Percentiles rank a stretch among this genome's conserved stretches.
Conservation (phyloP, 2,329 filamentous ascomycete species). For the Pseudogymnoascus sp. region DNA sequence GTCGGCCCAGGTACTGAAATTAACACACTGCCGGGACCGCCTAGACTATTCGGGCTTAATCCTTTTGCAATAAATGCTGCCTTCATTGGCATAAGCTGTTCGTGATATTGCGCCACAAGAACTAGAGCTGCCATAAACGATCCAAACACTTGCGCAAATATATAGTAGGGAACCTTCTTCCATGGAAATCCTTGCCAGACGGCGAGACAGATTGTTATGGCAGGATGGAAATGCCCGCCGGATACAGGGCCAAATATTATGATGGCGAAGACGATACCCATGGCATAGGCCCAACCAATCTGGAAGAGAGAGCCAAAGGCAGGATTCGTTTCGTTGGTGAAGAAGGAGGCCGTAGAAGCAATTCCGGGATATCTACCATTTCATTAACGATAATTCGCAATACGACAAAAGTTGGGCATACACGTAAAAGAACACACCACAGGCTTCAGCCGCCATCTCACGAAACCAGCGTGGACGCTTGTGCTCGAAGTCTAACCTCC, state of each 20-base stretch:
- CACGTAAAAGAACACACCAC: constrained; percentile 50
- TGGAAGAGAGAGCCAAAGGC: constrained; percentile 45
- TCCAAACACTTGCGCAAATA: constrained; percentile 48
- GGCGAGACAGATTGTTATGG: constrained; percentile 38
- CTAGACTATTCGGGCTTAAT: constrained; percentile 34
- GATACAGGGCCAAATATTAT: constrained; percentile 46
- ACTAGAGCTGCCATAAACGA: constrained; percentile 47
- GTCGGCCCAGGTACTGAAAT: constrained; percentile 43
- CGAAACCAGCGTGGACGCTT: constrained; percentile 43
- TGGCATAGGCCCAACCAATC: constrained; percentile 46
- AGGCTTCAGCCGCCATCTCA: constrained; percentile 48
- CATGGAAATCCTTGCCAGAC: constrained; percentile 52
- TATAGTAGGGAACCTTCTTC: constrained; percentile 49
- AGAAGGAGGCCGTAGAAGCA: constrained; percentile 44
- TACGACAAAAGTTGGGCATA: constrained; percentile 17
- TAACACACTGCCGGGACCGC: constrained; percentile 46
- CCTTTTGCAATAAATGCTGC: constrained; percentile 26
- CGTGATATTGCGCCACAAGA: constrained; percentile 48
- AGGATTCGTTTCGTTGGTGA: constrained; percentile 35
- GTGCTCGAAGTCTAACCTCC: constrained; percentile 47
- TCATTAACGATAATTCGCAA: not conserved
- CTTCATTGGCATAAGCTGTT: constrained; percentile 38
- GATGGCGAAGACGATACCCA: constrained; percentile 52
- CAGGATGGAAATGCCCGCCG: constrained; percentile 49
- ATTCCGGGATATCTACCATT: constrained; percentile 39